Base-by-base conservation (phyloP, 768 basidiomycete genomes). In the Russula sp. region DNA sequence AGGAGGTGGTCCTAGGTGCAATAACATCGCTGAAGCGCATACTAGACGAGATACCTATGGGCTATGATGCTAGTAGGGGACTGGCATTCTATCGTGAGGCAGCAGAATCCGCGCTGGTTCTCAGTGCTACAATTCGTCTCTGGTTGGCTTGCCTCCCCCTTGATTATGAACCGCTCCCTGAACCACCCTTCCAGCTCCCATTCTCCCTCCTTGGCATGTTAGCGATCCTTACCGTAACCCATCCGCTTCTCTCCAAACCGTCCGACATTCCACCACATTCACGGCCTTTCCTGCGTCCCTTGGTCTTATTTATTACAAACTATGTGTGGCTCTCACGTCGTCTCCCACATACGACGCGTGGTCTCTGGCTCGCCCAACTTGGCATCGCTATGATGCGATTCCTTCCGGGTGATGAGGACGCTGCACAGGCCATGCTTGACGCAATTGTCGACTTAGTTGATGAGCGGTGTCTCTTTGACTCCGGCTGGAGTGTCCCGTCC, bases 321-420 rank as follows among this genome's bases (percentile, higher is more conserved):
- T 87, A 86, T 60, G 79, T 90, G 49, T 74, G 74, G 3, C 73
- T 90, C n/a, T 88, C 84, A 2, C 76, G 78, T 32, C 71, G 76
- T 13, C 75, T 84, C 13, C 86, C 88, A 6, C 79, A 73, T 22
- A 79, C 79, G n/a, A 73, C 80, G 5, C 73, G 78, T 34, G 78
- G 83, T 57, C 69, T 85, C 20, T 90, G 88, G 88, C 74, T 86
- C 42, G 82, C 83, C 0, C 86, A 88, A 64, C 82, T 83, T 2
- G 78, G 86, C 38, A 73, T 81, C 0, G 78, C 88, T 49, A 66
- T 89, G 0, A 66, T 73, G 14, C 74, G 79, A 38, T 75, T 87
- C 25, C 74, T 84, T 13, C 88, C 87, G 0, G 92, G 93, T 13
- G 88, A 95, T 65, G 93, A 95, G 69, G 81, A 81, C 1, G 69